Conservation (phyloP, 2,329 filamentous ascomycete species). For the Thelonectria blattea region DNA sequence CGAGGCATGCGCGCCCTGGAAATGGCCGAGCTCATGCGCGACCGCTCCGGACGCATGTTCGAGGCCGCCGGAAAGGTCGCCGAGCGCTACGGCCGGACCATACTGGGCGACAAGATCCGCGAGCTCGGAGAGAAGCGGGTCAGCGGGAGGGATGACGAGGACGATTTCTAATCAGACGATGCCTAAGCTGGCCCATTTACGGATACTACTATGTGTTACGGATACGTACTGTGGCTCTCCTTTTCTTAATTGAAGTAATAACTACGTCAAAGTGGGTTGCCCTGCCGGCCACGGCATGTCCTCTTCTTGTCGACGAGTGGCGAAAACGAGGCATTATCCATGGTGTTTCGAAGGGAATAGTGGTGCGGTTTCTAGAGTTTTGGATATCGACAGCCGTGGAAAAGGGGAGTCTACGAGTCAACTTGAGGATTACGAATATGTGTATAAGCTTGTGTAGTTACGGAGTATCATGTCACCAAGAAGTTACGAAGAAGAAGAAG, state of each 20-base stretch:
- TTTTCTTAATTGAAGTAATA: neutral
- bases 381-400: neutral
- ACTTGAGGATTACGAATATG: neutral
- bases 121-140: slow-evolving; percentile 78
- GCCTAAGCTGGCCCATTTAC: too few relatives aligned
- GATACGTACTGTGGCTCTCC: too few relatives aligned
- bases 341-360: neutral
- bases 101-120: slow-evolving; percentile 89
- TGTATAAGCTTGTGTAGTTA: neutral
- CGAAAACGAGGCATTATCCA: neutral
- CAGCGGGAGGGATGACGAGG: slow-evolving; percentile 65
- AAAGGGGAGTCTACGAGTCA: neutral
- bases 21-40: slow-evolving; percentile 83
- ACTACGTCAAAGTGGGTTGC: neutral
- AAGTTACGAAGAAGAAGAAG: neutral
- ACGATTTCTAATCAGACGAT: slow-evolving; percentile 46
- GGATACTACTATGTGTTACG: too few relatives aligned
- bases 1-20: slow-evolving; percentile 94
- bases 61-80: slow-evolving; percentile 92
- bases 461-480: too few relatives aligned
- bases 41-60: slow-evolving; percentile 85
- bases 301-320: neutral
- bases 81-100: slow-evolving; percentile 77
- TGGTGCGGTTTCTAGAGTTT: neutral
- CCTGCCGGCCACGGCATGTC: neutral